A percentile compares a stretch with the other conserved stretches of the same genome.
These are phyloP conservation scores for Trichophyton verrucosum DNA, from an alignment of 2,329 filamentous ascomycete species.

Conservation along the genomic window DNA sequence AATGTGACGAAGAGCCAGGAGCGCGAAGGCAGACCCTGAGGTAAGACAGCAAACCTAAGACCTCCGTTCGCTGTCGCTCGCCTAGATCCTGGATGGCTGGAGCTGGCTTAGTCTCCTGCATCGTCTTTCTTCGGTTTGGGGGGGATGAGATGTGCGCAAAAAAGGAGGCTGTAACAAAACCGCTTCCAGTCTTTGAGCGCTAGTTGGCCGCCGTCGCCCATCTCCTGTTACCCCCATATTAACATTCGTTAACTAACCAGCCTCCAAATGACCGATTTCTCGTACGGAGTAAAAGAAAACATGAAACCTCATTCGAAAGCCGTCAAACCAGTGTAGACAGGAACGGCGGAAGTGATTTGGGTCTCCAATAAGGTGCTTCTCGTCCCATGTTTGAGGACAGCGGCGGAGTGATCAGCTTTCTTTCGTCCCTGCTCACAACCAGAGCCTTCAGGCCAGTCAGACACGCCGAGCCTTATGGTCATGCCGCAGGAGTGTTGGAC, in stretches of 20 bases:
- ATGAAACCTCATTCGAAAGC: not conserved
- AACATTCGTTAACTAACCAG: not conserved
- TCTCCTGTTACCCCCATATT: not conserved
- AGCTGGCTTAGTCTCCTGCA: not conserved
- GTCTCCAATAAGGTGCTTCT: not conserved
- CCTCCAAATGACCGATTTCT: not conserved
- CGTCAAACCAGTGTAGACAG: not conserved
- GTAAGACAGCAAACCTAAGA: conserved; percentile 4
- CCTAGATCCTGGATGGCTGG: conserved; percentile 1
- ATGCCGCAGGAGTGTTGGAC: not conserved
- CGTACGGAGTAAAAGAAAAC: not conserved
- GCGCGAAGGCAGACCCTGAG: not conserved
- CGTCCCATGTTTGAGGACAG: not conserved
- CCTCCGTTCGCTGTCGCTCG: not conserved
- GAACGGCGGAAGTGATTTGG: not conserved
- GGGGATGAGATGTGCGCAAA: not conserved
- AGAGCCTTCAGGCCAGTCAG: not conserved
- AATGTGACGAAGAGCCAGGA: not conserved
- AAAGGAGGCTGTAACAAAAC: conserved; percentile 1
- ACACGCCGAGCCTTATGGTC: not conserved
- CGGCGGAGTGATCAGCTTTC: not conserved
- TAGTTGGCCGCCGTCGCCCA: not conserved
- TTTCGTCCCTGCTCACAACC: not conserved
- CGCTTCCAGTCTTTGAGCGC: not conserved
- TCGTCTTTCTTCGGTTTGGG: not conserved